Base-by-base conservation (phyloP, 2,329 filamentous ascomycete genomes). In the Aspergillus chevalieri region DNA sequence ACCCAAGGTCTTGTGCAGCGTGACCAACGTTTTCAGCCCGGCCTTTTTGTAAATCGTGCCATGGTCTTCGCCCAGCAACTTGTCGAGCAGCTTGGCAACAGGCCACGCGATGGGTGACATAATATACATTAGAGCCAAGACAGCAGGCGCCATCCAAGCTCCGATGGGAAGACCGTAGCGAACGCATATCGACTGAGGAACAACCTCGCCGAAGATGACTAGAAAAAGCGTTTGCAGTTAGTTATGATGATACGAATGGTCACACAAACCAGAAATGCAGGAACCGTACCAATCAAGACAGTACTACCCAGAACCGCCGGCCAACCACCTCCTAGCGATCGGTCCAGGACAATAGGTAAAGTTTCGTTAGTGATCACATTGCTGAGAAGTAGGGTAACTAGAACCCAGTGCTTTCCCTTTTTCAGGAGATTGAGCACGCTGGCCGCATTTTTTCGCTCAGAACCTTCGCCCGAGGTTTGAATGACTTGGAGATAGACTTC, bases 301-400 rank as follows among this genome's bases (percentile, higher is more conserved):
- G 93, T 98, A 75, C 89, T 94, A 61, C 91, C 90, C 47, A 97
- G 79, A 19, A 97, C 89, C 53, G 93, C 93, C 53, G 92, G 91
- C 77, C 94, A 91, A 56, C 93, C 93, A 57, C 93, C 93, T 26
- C 93, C 93, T 15, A 98, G 81, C 49, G 90, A 95, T 49, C 93
- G 80, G 71, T 98, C 93, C 46, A 98, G 80, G 9, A 98, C 89
- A 54, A 98, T 95, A 24, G 93, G 93, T 12, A 96, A 77, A 2
- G 92, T 94, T 73, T 97, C 93, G 69, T 98, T 97, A 57, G 94
- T 95, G 62, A 98, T 94, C 65, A 98, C 93, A 68, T 98, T 98
- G 68, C 90, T 90, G 49, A 98, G 77, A 6, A 98, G 80, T 22
- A 98, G 75, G 2, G 93, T 97, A 47, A 98, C 93, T 50, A 98